These are phyloP conservation scores for Talaromyces verruculosus DNA, from an alignment of 2,329 filamentous ascomycete genomes.

Conservation along the genomic window DNA sequence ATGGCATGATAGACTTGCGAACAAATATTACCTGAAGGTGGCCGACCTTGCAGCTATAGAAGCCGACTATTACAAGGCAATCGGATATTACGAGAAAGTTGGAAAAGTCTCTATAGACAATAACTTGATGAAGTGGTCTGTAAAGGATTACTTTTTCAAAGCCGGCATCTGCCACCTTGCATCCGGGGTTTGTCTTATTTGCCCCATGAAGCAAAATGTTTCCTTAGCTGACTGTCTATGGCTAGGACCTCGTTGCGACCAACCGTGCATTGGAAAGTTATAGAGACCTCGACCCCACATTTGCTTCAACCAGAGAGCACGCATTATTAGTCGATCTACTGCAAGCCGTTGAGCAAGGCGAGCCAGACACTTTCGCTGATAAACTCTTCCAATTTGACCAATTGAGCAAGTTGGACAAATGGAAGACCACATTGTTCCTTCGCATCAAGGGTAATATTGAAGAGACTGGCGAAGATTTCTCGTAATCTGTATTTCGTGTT, in stretches of 20 bases:
- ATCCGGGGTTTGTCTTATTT: conserved; percentile 46
- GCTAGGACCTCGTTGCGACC: conserved; percentile 70
- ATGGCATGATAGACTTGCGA: conserved; percentile 65
- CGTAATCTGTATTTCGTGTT: conserved; percentile 43
- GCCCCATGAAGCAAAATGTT: neutral
- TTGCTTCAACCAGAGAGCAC: conserved; percentile 74
- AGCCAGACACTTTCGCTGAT: conserved; percentile 80
- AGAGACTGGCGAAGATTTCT: conserved; percentile 67
- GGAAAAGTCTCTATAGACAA: conserved; percentile 76
- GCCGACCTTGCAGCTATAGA: conserved; percentile 83
- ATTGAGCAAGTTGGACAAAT: conserved; percentile 90
- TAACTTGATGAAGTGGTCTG: conserved; percentile 88
- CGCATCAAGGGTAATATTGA: conserved; percentile 82
- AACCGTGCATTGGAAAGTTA: conserved; percentile 81
- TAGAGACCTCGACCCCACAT: conserved; percentile 73
- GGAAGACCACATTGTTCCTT: conserved; percentile 87
- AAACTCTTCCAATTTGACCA: conserved; percentile 88
- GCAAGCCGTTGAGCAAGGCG: conserved; percentile 71
- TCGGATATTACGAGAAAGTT: conserved; percentile 80
- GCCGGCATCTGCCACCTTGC: conserved; percentile 86
- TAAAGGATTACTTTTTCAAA: conserved; percentile 95
- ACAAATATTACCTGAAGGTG: conserved; percentile 90
- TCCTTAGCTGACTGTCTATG: neutral
- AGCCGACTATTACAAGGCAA: conserved; percentile 79
- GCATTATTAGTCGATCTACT: conserved; percentile 76